phyloP scores from a whole-genome alignment of 495 filamentous ascomycete species.

The Recurvomyces mirabilis region DNA sequence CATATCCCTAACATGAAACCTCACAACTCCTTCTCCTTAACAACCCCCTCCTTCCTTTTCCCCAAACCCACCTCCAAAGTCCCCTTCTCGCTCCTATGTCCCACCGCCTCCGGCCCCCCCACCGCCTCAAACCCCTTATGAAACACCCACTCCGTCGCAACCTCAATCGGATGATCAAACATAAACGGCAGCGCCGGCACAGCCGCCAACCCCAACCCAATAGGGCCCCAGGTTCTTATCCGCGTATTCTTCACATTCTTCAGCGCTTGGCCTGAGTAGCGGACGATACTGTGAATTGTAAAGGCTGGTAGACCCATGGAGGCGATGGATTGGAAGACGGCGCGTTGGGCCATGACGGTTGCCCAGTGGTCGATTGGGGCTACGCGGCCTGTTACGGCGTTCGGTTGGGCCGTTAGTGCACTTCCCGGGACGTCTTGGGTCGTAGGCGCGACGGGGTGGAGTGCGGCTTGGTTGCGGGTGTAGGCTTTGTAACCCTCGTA shows the following conservation, averaged over 20 bases:
- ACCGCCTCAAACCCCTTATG: constrained; percentile 60
- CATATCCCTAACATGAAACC: too few species aligned
- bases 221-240: constrained; percentile 74
- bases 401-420: background rate
- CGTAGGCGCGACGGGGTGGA: constrained; percentile 35
- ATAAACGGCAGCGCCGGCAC: constrained; percentile 82
- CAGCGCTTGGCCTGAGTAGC: constrained; percentile 70
- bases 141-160: constrained; percentile 81
- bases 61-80: constrained; percentile 26
- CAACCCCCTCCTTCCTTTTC: constrained; percentile 31
- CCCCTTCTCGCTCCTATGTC: constrained; percentile 38
- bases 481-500: constrained; percentile 97
- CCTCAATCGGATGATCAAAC: constrained; percentile 89
- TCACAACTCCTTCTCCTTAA: constrained; percentile 34
- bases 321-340: constrained; percentile 78
- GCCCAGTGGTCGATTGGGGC: constrained; percentile 80
- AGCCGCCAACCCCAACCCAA: constrained; percentile 76
- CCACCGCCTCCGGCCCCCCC: constrained; percentile 52
- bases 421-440: background rate
- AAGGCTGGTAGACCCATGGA: constrained; percentile 92
- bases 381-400: constrained; percentile 34
- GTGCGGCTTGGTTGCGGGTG: constrained; percentile 56
- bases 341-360: constrained; percentile 81
- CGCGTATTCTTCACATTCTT: constrained; percentile 64
- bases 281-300: constrained; percentile 86